These are phyloP conservation scores for Mucor mucedo DNA, from an alignment of 371 early-diverging fungal species.

Conservation along the genomic window DNA sequence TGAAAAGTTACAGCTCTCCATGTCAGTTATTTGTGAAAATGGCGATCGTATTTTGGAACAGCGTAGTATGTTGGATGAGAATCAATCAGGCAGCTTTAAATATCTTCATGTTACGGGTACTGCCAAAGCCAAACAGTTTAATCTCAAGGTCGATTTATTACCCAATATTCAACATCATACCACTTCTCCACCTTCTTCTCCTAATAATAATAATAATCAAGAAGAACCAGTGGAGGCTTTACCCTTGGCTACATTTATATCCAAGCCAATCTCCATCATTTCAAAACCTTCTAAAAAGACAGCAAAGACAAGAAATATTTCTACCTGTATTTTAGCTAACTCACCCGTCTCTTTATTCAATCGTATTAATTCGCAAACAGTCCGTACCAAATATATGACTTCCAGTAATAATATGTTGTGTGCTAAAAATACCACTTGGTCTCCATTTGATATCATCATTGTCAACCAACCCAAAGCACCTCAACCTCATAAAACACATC, in stretches of 20 bases:
- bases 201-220: not conserved
- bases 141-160: conserved; percentile 64
- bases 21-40: conserved; percentile 67
- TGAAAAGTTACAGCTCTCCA: conserved; percentile 59
- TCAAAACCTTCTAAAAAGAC: conserved; percentile 90
- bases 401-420: conserved; percentile 62
- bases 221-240: conserved; percentile 7
- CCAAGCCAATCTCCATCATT: conserved; percentile 77
- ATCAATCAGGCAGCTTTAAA: conserved; percentile 62
- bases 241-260: conserved; percentile 64
- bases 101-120: conserved; percentile 79
- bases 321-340: conserved; percentile 75
- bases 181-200: conserved; percentile 2
- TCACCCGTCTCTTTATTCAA: conserved; percentile 74
- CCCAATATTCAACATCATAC: conserved; percentile 17
- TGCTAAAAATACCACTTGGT: conserved; percentile 79
- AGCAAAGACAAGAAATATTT: conserved; percentile 76
- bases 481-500: conserved; percentile 28
- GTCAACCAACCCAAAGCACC: conserved; percentile 49
- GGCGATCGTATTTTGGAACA: conserved; percentile 58
- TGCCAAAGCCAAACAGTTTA: conserved; percentile 79
- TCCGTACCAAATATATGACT: conserved; percentile 82
- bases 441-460: conserved; percentile 73
- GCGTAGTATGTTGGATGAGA: conserved; percentile 58
- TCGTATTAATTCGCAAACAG: conserved; percentile 86